Evolutionary conservation across 2,329 filamentous ascomycete genomes (phyloP).

Genomic region (Alternaria sp.): DNA sequence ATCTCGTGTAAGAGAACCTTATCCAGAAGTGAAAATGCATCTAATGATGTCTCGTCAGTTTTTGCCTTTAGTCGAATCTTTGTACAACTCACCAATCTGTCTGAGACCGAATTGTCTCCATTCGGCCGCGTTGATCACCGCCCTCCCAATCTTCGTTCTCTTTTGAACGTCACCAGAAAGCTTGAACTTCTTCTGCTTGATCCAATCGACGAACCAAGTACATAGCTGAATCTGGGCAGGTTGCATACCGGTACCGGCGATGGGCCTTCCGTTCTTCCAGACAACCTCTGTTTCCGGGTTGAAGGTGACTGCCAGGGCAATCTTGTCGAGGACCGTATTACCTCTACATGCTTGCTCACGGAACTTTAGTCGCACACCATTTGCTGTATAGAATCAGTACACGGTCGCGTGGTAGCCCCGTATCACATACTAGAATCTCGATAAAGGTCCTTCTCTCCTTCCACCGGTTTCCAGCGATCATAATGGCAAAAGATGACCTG

Average conservation of each 20-base stretch:
- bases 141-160: conserved; percentile 7
- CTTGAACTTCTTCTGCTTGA: conserved; percentile 13
- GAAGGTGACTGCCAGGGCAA: conserved; percentile 2
- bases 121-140: neutral
- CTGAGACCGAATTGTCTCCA: neutral
- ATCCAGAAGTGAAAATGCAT: conserved; percentile 13
- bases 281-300: neutral
- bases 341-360: neutral
- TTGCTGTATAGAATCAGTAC: neutral
- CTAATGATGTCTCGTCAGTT: neutral
- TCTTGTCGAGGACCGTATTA: neutral
- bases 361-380: neutral
- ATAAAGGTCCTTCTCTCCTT: neutral
- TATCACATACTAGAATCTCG: neutral
- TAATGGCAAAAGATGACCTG: conserved; percentile 12
- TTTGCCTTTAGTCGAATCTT: neutral
- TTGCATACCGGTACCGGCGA: neutral
- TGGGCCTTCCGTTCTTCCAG: too few species aligned
- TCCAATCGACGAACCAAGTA: conserved; percentile 20
- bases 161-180: neutral
- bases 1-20: conserved; percentile 24
- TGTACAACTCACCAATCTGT: conserved; percentile 13
- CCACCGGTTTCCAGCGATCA: conserved; percentile 3
- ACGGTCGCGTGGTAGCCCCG: neutral
- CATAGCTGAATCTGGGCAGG: conserved; percentile 19